A percentile compares a stretch with the other conserved stretches of the same genome.
Conservation (phyloP, 2,329 filamentous ascomycete genomes). For the Clonostachys solani region DNA sequence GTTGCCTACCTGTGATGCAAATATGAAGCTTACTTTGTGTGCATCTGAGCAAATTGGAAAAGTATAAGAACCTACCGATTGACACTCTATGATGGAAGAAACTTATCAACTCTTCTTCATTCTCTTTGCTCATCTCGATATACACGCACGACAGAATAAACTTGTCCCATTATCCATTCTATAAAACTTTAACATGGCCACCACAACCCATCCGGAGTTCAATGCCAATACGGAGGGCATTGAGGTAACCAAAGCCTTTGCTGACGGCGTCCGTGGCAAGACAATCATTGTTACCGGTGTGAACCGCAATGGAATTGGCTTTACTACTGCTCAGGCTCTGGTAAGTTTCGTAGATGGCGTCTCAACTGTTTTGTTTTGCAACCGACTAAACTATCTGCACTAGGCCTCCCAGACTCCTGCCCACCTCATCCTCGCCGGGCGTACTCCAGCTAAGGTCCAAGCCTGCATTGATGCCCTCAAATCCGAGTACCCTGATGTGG, state of each 20-base stretch:
- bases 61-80: background rate
- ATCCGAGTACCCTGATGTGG: constrained; percentile 20
- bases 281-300: constrained; percentile 28
- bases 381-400: no score
- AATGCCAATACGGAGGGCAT: constrained; percentile 8
- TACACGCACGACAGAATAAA: background rate
- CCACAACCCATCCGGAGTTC: constrained; percentile 13
- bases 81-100: no score
- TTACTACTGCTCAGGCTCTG: constrained; percentile 24
- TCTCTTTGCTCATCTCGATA: background rate
- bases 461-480: constrained; percentile 27
- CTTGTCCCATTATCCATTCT: background rate
- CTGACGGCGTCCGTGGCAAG: constrained; percentile 19
- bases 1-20: no score
- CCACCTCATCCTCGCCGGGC: constrained; percentile 33
- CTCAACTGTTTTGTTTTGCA: no score
- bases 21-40: no score
- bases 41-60: background rate
- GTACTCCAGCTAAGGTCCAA: constrained; percentile 27
- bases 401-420: constrained; percentile 18
- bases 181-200: constrained; percentile 5
- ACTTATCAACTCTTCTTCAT: background rate
- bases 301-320: constrained; percentile 24
- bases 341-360: constrained; percentile 4
- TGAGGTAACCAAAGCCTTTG: constrained; percentile 11